Evolutionary conservation across 2,329 filamentous ascomycete genomes (phyloP), one percentile per base, ranked within the genome.

Genomic region (Nannizzia gypsea): DNA sequence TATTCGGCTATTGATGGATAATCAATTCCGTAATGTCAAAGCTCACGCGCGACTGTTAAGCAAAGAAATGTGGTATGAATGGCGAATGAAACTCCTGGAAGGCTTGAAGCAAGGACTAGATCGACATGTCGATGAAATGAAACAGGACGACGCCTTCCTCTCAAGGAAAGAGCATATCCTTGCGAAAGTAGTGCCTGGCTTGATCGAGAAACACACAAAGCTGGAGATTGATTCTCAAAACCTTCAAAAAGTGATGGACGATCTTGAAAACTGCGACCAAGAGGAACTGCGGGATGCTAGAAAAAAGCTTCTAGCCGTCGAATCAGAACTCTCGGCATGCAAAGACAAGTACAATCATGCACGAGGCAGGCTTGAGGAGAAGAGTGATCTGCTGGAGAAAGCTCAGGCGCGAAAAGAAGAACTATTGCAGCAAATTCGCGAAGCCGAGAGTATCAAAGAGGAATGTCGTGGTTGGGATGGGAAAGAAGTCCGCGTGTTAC

Each of bases 21-120:
- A 89, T 65, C 91, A 97, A 70, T 93, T 99, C 78, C 93, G 95
- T 73, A 96, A 97, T 68, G 88, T 96, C 73, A 97, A 96, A 77
- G 91, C 90, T 0, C 88, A 95, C 71, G 90, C 92, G 15, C 83
- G 93, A 26, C 80, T 96, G 13, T 78, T 91, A 57, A 96, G 92
- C 76, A 96, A 96, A 71, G 90, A 89, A 60, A 91, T 93, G 78
- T 99, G 93, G 93, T 99, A 99, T 71, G 88, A 92, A 68, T 99
- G 93, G 93, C 86, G 93, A 44, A 92, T 89, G 80, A 92, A 93
- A 67, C 81, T 97, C 24, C 85, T 88, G 31, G 81, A 90, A 60
- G 88, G 89, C 17, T 80, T 99, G 40, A 90, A 88, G 69, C 85
- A 90, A 66, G 91, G 89, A 2, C 81, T 97, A 2, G 73, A 88